A percentile compares a stretch with the other conserved stretches of the same genome.
These are phyloP conservation scores for Syzygium aromaticum DNA, from an alignment of 345 rosid genomes.

Conservation along the genomic window DNA sequence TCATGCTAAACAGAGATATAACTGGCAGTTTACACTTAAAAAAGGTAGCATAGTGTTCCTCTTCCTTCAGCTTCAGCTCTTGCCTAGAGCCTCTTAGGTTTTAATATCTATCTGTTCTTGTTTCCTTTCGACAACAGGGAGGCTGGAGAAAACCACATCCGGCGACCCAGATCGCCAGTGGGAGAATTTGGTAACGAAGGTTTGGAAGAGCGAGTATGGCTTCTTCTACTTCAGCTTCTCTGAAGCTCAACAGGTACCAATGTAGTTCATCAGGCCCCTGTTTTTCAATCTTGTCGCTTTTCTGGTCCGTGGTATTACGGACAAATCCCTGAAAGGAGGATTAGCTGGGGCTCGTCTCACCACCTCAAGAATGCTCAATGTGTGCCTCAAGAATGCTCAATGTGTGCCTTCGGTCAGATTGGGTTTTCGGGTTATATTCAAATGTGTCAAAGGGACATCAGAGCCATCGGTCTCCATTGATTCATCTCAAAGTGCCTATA, in stretches of 20 bases:
- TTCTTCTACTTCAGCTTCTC: background rate
- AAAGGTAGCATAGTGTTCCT: too few relatives aligned
- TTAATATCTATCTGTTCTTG: background rate
- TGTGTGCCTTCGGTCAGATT: background rate
- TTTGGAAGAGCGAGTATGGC: background rate
- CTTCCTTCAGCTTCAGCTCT: too few relatives aligned
- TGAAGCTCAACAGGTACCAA: background rate
- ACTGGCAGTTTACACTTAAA: background rate
- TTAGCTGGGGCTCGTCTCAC: background rate
- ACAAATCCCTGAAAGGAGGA: background rate
- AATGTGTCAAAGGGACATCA: background rate
- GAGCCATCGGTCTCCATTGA: background rate
- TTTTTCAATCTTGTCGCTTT: background rate
- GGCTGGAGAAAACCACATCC: background rate
- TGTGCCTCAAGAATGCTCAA: background rate
- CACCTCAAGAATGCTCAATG: background rate
- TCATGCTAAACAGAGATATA: background rate
- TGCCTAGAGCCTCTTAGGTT: too few relatives aligned
- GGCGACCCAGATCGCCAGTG: background rate
- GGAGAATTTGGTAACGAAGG: background rate
- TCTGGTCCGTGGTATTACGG: background rate
- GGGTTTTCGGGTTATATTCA: background rate
- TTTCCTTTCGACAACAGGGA: background rate
- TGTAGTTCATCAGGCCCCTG: background rate
- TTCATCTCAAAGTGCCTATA: background rate